Base-by-base conservation (phyloP, 805 yeast species). In the Myxozyma udenii region DNA sequence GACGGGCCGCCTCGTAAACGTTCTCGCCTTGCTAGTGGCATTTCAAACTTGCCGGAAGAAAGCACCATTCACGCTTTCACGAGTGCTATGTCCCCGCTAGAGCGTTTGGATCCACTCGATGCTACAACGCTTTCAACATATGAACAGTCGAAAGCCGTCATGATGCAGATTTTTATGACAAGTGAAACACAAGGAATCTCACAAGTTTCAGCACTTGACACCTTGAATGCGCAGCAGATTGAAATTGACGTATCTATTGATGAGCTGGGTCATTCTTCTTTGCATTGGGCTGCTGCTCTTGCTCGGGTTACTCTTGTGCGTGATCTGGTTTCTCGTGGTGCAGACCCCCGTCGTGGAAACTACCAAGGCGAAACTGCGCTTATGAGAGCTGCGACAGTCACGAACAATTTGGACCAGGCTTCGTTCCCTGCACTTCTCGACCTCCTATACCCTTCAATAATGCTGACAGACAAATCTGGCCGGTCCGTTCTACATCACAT, bases 251-350 rank as follows among this genome's bases (percentile, higher is more conserved):
- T 88, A 30, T 83, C 96, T 1, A 86, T 95, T 41, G 99, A 95
- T 68, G 95, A 87, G 61, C 80, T 84, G 51, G 97, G 98, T 0
- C 93, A 93, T 65, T 85, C 96, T 0, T 88, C 96, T 0, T 74
- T 93, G 51, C 99, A 93, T 68, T 87, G 98, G 95, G 95, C 97
- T 2, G 83, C 97, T 14, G 87, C 97, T 0, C 76, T 93, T 66
- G 98, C 95, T 0, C 80, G 87, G 51, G 69, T 83, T 1, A 72
- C 80, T 2, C 74, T 90, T 46, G 91, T 88, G 2, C 79, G 73
- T 40, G 82, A 82, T 36, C 74, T 87, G 14, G 84, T 93, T 26
- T 71, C 77, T 36, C 74, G 77, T 40, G 86, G 87, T 12, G 83
- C 95, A 0, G 77, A 79, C 55, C 76, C 91, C 36, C 75, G 80